A percentile compares a stretch with the other conserved stretches of the same genome.
These are phyloP conservation scores for Agastache rugosa DNA, from an alignment of 257 asterid genomes.

Conservation along the genomic window DNA sequence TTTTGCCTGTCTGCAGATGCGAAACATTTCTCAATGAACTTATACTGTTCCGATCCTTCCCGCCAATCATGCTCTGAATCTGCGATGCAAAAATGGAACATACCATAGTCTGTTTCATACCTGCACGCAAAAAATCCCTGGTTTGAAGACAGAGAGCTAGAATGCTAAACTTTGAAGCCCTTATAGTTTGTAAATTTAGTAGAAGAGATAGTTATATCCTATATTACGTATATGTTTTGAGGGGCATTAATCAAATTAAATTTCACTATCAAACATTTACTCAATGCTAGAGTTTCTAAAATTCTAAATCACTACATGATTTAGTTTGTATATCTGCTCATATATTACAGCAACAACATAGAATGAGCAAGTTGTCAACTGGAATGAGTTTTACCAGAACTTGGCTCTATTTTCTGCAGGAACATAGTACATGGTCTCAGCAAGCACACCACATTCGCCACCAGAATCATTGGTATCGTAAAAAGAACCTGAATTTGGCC, in stretches of 20 bases:
- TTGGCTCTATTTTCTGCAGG: conserved; percentile 75
- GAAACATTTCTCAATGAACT: conserved; percentile 52
- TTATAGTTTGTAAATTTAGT: neutral
- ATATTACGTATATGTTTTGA: too few relatives aligned
- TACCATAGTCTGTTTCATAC: conserved; percentile 71
- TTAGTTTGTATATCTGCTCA: neutral
- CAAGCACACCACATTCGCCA: conserved; percentile 74
- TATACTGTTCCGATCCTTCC: conserved; percentile 61
- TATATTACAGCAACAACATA: neutral
- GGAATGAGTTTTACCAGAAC: conserved; percentile 50
- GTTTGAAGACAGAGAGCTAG: neutral
- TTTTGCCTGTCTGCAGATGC: conserved; percentile 57
- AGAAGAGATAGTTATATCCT: neutral
- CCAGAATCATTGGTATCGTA: conserved; percentile 59
- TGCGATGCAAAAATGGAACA: conserved; percentile 70
- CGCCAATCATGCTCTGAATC: conserved; percentile 65
- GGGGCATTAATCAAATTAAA: too few relatives aligned
- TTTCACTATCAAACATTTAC: neutral
- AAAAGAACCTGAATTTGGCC: conserved; percentile 69
- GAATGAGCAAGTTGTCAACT: neutral
- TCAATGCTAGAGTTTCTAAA: neutral
- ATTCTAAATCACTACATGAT: neutral
- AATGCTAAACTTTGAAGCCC: neutral
- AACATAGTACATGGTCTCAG: conserved; percentile 67
- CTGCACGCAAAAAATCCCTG: conserved; percentile 36